Base-by-base conservation (phyloP, 352 stramenopile genomes). In the Globisporangium abappressorium region DNA sequence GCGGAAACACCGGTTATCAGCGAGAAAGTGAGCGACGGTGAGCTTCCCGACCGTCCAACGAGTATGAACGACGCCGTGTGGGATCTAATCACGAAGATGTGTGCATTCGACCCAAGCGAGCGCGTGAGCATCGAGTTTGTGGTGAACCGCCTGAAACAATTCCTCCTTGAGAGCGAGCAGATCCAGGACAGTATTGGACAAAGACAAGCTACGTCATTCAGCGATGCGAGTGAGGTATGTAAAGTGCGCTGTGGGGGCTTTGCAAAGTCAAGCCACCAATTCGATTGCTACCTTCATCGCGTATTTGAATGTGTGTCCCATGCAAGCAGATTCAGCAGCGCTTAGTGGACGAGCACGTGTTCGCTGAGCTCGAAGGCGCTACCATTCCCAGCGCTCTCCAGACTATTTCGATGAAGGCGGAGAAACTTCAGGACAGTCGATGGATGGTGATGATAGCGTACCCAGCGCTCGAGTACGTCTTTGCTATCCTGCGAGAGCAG, bases 81-180 rank as follows among this genome's bases (percentile, higher is more conserved):
- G 82, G 70, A 62, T 1, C 59, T 92, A 11, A 68, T 90, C 9
- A 62, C 77, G 8, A 64, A 72, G n/a, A 92, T 89, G 84, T 90
- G 84, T 46, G 76, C 80, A 53, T 51, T 60, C 4, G 74, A 87
- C 26, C 77, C 77, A 8, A 69, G 64, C 24, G 71, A 38, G 11
- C 53, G 63, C 1, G 28, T 38, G 14, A 51, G 22, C 5, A 20
- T 57, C 6, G 24, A 36, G 12, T 36, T 15, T 20, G 53, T 68
- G 9, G 63, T 33, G 7, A 24, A 34, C 7, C n/a, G 18, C 7
- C 55, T 68, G 51, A 38, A 28, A 6, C 38, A 41, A 8, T 54
- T 57, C 9, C 8, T 57, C n/a, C 22, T 30, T 7, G 49, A 56
- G 0, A 56, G 22, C 49, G 9, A 56, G 22, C 49, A 56, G 36